Evolutionary conservation across 2,329 filamentous ascomycete genomes (phyloP), one percentile per base, ranked within the genome.

Genomic region (Fusarium poae): DNA sequence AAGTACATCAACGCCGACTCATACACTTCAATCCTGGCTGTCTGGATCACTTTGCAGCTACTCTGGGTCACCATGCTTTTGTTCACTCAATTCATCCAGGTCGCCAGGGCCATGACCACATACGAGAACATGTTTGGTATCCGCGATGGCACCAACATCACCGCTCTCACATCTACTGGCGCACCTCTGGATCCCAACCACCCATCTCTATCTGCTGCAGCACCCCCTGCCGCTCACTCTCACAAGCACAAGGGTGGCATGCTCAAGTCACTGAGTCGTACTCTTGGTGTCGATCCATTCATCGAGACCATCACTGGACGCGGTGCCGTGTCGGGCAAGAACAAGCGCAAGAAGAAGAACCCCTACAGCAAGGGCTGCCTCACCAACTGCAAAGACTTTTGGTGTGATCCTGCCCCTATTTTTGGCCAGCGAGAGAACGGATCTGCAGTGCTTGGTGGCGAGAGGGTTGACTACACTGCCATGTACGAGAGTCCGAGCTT

Each of bases 1-100:
- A 85, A 86, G 46, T 83, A 93, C 39, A 83, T 97, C 71, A 92
- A 92, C 74, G 88, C 91, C 51, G 95, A 98, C 76, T 85, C 93
- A 0, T 97, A 95, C 77, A 95, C 92, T 2, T 86, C 97, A 27
- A 83, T 97, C 13, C 84, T 97, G 21, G 87, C 88, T 15, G 81
- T 92, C 29, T 99, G 96, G 96, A 87, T 87, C 9, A 86, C 87
- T 3, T 83, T 97, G 43, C 97, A 99, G 79, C 86, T 97, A 32
- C 91, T 93, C 21, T 99, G 96, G 96, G 93, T 98, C 4, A 90
- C 91, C n/a, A 98, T 99, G 94, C 89, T 99, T 34, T 86, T 97
- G 62, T 91, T 94, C 68, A 97, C 98, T 7, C 97, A 99, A 77
- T 89, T 97, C 52, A 86, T 97, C 51, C 96, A 99, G 77, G 91